These are phyloP conservation scores for Actinomucor elegans DNA, from an alignment of 371 early-diverging fungal genomes.

Conservation along the genomic window DNA sequence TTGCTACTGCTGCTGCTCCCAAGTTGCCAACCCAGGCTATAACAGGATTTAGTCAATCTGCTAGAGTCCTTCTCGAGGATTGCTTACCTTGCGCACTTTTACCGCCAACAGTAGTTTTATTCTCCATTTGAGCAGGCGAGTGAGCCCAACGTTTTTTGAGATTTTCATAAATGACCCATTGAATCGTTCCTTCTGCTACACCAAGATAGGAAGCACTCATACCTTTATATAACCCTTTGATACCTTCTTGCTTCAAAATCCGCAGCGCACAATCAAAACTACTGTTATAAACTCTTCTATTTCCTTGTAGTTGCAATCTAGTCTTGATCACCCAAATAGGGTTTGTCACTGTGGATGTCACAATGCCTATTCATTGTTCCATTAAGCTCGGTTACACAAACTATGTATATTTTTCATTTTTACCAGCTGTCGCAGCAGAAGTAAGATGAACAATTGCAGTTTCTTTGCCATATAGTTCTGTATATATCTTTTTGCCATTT, in stretches of 20 bases:
- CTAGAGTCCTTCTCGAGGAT: too few relatives aligned
- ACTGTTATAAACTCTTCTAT: slow-evolving; percentile 62
- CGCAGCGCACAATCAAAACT: slow-evolving; percentile 72
- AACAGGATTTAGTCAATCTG: not conserved
- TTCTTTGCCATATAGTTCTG: slow-evolving; percentile 76
- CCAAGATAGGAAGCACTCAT: slow-evolving; percentile 88
- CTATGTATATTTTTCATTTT: not conserved
- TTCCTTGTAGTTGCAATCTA: slow-evolving; percentile 85
- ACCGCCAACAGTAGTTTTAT: slow-evolving; percentile 25
- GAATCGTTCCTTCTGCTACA: slow-evolving; percentile 86
- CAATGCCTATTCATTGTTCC: slow-evolving; percentile 35
- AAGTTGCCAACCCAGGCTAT: slow-evolving; percentile 76
- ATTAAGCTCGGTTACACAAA: not conserved
- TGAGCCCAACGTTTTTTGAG: slow-evolving; percentile 63
- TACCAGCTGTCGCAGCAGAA: slow-evolving; percentile 86
- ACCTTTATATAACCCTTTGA: slow-evolving; percentile 86
- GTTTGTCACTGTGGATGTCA: slow-evolving; percentile 83
- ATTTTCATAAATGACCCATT: slow-evolving; percentile 94
- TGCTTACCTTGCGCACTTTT: slow-evolving; percentile 26
- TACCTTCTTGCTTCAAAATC: slow-evolving; percentile 81
- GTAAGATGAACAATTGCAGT: slow-evolving; percentile 76
- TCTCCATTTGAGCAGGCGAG: slow-evolving; percentile 1
- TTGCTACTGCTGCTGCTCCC: slow-evolving; percentile 83
- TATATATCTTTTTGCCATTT: slow-evolving; percentile 80
- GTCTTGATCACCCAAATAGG: slow-evolving; percentile 98